Conservation (phyloP, 2,329 filamentous ascomycete genomes). For the Xylariaceae sp. region DNA sequence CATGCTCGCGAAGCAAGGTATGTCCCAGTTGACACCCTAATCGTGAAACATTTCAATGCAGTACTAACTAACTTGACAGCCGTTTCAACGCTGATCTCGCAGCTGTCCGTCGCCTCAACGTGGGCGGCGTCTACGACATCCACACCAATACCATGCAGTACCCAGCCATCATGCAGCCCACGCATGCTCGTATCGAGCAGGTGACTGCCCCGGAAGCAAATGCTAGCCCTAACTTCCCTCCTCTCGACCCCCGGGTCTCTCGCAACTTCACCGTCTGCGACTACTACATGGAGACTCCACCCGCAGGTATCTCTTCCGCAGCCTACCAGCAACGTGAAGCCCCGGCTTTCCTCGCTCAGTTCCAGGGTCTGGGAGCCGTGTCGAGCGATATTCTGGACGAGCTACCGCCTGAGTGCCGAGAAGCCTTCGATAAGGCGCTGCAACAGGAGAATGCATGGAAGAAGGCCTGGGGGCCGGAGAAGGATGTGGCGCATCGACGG, state of each 20-base stretch:
- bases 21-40: conserved; percentile 25
- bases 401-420: conserved; percentile 64
- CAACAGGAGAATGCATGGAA: conserved; percentile 67
- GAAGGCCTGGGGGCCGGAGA: conserved; percentile 66
- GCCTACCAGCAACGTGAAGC: conserved; percentile 41
- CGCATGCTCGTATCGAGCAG: conserved; percentile 75
- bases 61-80: conserved; percentile 42
- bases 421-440: conserved; percentile 64
- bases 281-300: conserved; percentile 48
- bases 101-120: conserved; percentile 61
- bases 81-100: conserved; percentile 76
- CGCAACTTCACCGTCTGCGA: conserved; percentile 56
- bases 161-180: conserved; percentile 83
- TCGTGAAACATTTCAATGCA: not conserved
- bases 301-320: conserved; percentile 41
- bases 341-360: conserved; percentile 47
- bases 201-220: conserved; percentile 37
- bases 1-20: conserved; percentile 89
- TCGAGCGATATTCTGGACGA: conserved; percentile 60
- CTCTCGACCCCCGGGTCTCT: conserved; percentile 44
- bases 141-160: conserved; percentile 92
- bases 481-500: conserved; percentile 46
- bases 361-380: conserved; percentile 59
- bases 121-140: conserved; percentile 79
- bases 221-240: conserved; percentile 39